phyloP scores from a whole-genome alignment of 768 basidiomycete species.

The Leccinum fibrillosum region DNA sequence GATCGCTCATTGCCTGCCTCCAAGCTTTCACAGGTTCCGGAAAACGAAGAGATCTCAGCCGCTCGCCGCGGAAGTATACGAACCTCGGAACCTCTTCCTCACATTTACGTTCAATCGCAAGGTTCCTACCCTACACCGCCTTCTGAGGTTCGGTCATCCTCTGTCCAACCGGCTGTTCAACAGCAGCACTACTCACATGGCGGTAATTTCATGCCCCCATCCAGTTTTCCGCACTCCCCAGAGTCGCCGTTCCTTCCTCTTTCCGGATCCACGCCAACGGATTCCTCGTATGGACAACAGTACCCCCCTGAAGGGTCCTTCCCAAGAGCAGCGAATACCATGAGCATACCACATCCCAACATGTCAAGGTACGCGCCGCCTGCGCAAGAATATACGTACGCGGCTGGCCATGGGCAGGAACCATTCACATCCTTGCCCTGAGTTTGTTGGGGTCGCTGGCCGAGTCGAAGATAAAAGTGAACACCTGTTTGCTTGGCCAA shows the following conservation, averaged over 20 bases:
- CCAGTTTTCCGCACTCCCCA: slow-evolving; percentile 10
- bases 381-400: slow-evolving; percentile 19
- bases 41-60: slow-evolving; percentile 17
- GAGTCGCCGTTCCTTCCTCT: slow-evolving; percentile 19
- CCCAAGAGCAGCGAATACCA: slow-evolving; percentile 7
- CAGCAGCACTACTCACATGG: slow-evolving; percentile 17
- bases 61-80: slow-evolving; percentile 29
- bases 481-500: neutral
- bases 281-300: slow-evolving; percentile 15
- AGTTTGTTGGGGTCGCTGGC: slow-evolving; percentile 2
- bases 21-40: slow-evolving; percentile 23
- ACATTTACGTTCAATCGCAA: slow-evolving; percentile 22
- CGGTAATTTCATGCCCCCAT: slow-evolving; percentile 10
- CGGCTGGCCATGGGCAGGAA: slow-evolving; percentile 23
- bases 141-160: slow-evolving; percentile 12
- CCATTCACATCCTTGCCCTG: slow-evolving; percentile 19
- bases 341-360: slow-evolving; percentile 13
- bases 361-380: slow-evolving; percentile 19
- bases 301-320: slow-evolving; percentile 20
- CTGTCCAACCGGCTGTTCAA: slow-evolving; percentile 16
- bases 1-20: neutral
- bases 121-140: slow-evolving; percentile 17
- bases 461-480: neutral
- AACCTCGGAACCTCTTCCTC: slow-evolving; percentile 16
- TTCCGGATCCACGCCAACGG: slow-evolving; percentile 8